Conservation (phyloP, 257 asterid genomes). For the Asclepias syriaca region DNA sequence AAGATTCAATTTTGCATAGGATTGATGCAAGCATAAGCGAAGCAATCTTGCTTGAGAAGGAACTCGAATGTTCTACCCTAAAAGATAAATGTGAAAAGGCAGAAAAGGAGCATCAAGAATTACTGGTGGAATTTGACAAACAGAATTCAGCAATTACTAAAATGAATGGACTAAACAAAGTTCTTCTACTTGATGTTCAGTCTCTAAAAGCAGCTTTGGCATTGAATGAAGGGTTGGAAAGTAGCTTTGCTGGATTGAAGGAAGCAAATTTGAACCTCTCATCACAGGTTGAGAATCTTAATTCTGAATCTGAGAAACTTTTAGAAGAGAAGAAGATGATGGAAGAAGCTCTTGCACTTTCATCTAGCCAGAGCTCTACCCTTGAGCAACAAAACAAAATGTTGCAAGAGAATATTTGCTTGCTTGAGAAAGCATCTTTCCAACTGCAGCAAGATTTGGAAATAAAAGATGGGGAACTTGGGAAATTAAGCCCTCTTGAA, state of each 20-base stretch:
- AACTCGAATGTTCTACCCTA: conserved; percentile 26
- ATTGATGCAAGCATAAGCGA: conserved; percentile 52
- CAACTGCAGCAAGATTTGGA: conserved; percentile 45
- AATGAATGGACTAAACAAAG: conserved; percentile 22
- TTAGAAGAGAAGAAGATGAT: conserved; percentile 44
- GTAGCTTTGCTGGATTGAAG: conserved; percentile 25
- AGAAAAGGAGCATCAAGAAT: conserved; percentile 23
- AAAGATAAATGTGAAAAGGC: conserved; percentile 22
- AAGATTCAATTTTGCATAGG: conserved; percentile 40
- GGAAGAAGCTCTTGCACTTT: conserved; percentile 53
- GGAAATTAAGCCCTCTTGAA: conserved; percentile 44
- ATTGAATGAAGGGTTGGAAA: conserved; percentile 23
- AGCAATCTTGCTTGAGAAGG: conserved; percentile 51
- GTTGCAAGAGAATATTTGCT: conserved; percentile 35
- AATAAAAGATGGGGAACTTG: conserved; percentile 43
- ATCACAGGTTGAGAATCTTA: conserved; percentile 36
- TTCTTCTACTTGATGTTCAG: conserved; percentile 32
- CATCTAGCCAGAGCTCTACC: conserved; percentile 41
- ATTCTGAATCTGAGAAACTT: conserved; percentile 35
- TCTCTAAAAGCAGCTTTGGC: conserved; percentile 28
- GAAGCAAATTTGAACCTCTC: conserved; percentile 31
- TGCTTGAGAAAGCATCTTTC: conserved; percentile 38
- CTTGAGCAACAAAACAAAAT: conserved; percentile 43
- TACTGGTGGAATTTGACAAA: conserved; percentile 28
- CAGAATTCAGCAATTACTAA: conserved; percentile 19